Conservation (phyloP, 441 rosid genomes). For the Theobroma grandiflorum region DNA sequence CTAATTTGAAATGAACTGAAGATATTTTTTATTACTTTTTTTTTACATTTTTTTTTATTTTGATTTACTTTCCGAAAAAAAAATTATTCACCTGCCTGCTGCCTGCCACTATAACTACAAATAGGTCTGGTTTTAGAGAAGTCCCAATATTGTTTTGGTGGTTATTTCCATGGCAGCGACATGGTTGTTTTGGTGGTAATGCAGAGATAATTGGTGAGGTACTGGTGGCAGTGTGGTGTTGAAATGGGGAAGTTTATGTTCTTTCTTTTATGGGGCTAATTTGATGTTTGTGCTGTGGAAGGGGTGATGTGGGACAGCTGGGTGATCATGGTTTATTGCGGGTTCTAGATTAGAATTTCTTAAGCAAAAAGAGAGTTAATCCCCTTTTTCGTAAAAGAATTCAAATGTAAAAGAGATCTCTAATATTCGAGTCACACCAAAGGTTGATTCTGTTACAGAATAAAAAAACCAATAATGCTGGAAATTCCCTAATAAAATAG, state of each 20-base stretch:
- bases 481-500: background rate
- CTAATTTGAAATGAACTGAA: background rate
- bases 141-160: background rate
- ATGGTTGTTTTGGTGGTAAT: background rate
- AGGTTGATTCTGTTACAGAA: background rate
- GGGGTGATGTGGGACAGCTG: background rate
- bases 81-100: background rate
- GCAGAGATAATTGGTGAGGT: background rate
- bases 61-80: background rate
- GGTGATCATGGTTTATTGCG: background rate
- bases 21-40: background rate
- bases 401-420: background rate
- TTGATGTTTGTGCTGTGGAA: background rate
- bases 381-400: background rate
- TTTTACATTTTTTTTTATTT: background rate
- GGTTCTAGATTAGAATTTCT: background rate
- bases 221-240: background rate
- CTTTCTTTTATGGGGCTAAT: background rate
- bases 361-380: background rate
- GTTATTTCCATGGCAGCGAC: background rate
- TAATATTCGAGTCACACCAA: background rate
- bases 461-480: background rate
- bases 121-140: background rate
- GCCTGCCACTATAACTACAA: background rate
- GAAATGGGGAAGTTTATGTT: background rate